Percentiles rank a stretch among this genome's conserved stretches.
phyloP scores from a whole-genome alignment of 2,329 filamentous ascomycete species.

The Penicillium verrucosum region DNA sequence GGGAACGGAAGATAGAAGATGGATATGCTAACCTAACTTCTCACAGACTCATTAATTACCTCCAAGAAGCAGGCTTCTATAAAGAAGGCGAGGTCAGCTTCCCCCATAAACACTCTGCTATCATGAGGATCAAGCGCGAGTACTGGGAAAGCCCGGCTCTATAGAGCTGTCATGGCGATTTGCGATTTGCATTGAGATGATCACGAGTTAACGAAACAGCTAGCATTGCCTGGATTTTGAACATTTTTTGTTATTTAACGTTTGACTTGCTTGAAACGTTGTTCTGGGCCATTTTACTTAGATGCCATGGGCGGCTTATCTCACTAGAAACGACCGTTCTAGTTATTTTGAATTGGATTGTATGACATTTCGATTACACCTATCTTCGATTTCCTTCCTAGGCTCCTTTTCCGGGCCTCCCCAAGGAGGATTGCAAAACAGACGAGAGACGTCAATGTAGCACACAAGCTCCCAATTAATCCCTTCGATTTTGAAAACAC shows the following conservation, averaged over 20 bases:
- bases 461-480: background rate
- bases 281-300: background rate
- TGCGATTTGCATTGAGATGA: background rate
- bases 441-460: no score
- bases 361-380: background rate
- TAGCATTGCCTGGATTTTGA: slow-evolving; percentile 5
- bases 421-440: no score
- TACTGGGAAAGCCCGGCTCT: slow-evolving; percentile 70
- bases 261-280: background rate
- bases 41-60: slow-evolving; percentile 64
- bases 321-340: background rate
- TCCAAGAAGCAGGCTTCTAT: slow-evolving; percentile 73
- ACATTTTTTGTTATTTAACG: background rate
- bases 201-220: slow-evolving; percentile 18
- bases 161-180: slow-evolving; percentile 30
- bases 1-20: background rate
- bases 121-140: slow-evolving; percentile 76
- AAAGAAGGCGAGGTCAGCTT: slow-evolving; percentile 84
- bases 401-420: background rate
- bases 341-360: background rate
- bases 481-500: background rate
- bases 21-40: slow-evolving; percentile 20
- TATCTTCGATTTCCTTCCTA: no score
- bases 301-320: background rate
- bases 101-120: slow-evolving; percentile 87